A percentile compares a stretch with the other conserved stretches of the same genome.
Evolutionary conservation across 2,329 filamentous ascomycete species (phyloP).

Genomic region (Fusarium annulatum): DNA sequence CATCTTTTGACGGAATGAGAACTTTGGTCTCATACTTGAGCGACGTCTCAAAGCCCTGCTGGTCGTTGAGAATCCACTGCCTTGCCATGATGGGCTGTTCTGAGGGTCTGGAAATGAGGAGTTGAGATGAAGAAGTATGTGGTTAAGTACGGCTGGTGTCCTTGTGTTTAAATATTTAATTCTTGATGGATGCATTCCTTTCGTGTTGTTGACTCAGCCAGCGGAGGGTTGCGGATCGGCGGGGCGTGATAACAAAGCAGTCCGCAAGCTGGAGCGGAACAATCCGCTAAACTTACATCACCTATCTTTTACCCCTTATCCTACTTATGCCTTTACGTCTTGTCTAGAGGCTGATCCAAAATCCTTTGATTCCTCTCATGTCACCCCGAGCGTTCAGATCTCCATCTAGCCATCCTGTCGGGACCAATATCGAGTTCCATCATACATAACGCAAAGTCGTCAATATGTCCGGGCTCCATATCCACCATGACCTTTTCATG

Average conservation of each 20-base stretch:
- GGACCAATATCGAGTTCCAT: slow-evolving; percentile 30
- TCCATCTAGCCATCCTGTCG: slow-evolving; percentile 20
- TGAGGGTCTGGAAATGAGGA: accelerated
- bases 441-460: slow-evolving; percentile 13
- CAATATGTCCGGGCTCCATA: slow-evolving; percentile 4
- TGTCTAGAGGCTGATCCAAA: accelerated
- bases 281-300: not conserved
- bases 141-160: accelerated
- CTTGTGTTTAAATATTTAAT: not conserved
- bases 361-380: accelerated
- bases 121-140: not conserved
- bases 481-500: slow-evolving; percentile 1
- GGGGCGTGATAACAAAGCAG: not conserved
- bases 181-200: accelerated
- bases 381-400: not conserved
- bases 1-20: slow-evolving; percentile 12
- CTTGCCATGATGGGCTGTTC: not conserved
- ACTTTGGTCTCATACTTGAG: slow-evolving; percentile 48
- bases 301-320: accelerated
- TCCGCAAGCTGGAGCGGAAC: not conserved
- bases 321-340: accelerated
- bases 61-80: slow-evolving; percentile 43
- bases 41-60: slow-evolving; percentile 50
- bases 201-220: not conserved
- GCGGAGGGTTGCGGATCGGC: not conserved